These are phyloP conservation scores for Phytophthora podocarpi DNA, from an alignment of 352 stramenopile species.

Conservation along the genomic window DNA sequence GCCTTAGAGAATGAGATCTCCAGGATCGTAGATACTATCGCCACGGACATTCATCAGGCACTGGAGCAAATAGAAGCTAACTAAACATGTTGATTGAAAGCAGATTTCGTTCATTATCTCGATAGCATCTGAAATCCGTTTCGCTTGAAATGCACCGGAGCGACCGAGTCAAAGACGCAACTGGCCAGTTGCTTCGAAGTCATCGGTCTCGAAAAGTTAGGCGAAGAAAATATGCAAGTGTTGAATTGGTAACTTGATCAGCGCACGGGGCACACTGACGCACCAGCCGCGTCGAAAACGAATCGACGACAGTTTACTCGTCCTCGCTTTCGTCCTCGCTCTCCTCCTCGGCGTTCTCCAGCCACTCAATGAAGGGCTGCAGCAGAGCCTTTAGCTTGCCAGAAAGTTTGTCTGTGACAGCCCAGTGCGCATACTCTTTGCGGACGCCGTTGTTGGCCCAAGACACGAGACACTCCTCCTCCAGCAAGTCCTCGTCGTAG, in stretches of 20 bases:
- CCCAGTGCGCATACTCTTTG: slow-evolving; percentile 88
- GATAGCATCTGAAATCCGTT: neutral
- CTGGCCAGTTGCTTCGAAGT: neutral
- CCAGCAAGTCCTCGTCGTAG: slow-evolving; percentile 96
- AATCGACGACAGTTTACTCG: slow-evolving; percentile 41
- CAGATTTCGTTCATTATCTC: slow-evolving; percentile 23
- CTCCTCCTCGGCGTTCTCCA: slow-evolving; percentile 96
- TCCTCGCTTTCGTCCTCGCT: slow-evolving; percentile 78
- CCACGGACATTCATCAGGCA: neutral
- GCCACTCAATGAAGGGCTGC: slow-evolving; percentile 96
- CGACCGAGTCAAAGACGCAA: neutral
- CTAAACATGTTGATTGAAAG: slow-evolving; percentile 2
- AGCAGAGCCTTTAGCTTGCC: slow-evolving; percentile 86
- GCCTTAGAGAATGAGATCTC: slow-evolving; percentile 50
- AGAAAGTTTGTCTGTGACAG: slow-evolving; percentile 88
- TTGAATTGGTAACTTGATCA: slow-evolving; percentile 5
- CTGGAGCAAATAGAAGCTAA: slow-evolving; percentile 7
- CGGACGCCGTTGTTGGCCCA: slow-evolving; percentile 86
- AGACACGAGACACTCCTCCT: slow-evolving; percentile 95
- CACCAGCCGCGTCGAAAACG: slow-evolving; percentile 5
- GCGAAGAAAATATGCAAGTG: slow-evolving; percentile 22
- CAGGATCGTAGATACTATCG: slow-evolving; percentile 32
- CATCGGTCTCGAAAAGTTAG: neutral
- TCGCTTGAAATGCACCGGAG: slow-evolving; percentile 12
- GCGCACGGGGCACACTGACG: neutral